Evolutionary conservation across 441 rosid species (phyloP), one percentile per base, ranked within the genome.

Genomic region (Corymbia citriodora): DNA sequence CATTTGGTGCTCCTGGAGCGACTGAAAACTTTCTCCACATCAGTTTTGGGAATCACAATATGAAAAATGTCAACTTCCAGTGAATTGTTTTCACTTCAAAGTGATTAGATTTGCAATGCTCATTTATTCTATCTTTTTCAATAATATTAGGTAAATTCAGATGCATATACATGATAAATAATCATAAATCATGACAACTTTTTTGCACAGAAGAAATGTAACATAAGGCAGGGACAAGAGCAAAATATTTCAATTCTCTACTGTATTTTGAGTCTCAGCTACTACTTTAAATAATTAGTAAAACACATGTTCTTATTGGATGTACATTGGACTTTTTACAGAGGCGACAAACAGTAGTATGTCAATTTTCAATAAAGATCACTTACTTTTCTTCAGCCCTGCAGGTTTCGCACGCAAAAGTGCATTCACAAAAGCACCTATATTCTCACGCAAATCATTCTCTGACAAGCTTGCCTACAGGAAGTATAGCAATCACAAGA

Each of bases 381-480:
- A 89, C 97, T 93, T 92, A 97, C 99, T 95, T 94, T 97, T 97
- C 94, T 98, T 98, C 90, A 98, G 94, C 90, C 99, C 99, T 3
- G 97, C 96, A 68, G 99, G 99, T 91, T 98, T 98, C 63, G 99
- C 97, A 88, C 91, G 96, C 91, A 98, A 93, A 92, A 98, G 96
- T n/a, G 99, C 96, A 91, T 97, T 96, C 95, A 98, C 96, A 90
- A 98, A 96, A 65, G 99, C 99, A 89, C 99, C 98, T 52, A 96
- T 92, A 88, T 98, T 98, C 90, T 97, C 99, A 16, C 96, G 95
- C 88, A 98, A 93, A 89, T 91, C 92, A 91, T 95, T 97, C 90
- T 98, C 99, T 4, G 96, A 90, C 91, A 95, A 94, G 93, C 97
- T 95, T 90, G 94, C 93, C 99, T 97, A 92, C 89, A 89, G 90